phyloP scores from a whole-genome alignment of 2,329 filamentous ascomycete genomes.

The Hypoxylon sp. region DNA sequence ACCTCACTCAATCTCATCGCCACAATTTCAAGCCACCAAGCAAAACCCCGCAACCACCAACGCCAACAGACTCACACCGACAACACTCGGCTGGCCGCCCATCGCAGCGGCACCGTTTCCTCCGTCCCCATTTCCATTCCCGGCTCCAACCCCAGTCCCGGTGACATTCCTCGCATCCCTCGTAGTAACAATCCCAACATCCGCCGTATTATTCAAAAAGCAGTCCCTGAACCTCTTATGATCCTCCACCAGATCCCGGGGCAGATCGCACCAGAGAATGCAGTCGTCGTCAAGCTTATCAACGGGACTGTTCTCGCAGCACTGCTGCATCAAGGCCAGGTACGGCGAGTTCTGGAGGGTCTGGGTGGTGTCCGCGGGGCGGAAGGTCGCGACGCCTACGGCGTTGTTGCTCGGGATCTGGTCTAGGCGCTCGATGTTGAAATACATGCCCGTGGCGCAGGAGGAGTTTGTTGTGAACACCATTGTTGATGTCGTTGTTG shows the following conservation, averaged over 20 bases:
- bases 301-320: not conserved
- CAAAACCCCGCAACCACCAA: constrained; percentile 8
- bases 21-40: not conserved
- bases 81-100: not conserved
- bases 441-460: not conserved
- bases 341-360: not conserved
- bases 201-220: not conserved
- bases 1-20: not conserved
- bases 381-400: not conserved
- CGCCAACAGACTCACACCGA: not conserved
- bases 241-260: constrained; percentile 1
- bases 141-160: not conserved
- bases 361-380: not conserved
- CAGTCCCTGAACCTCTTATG: not conserved
- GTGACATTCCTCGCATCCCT: constrained; percentile 2
- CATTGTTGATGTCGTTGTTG: not conserved
- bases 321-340: constrained; percentile 2
- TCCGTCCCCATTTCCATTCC: constrained; percentile 1
- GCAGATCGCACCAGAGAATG: constrained; percentile 6
- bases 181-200: not conserved
- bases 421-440: constrained; percentile 1
- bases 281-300: not conserved
- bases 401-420: constrained; percentile 1
- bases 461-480: constrained; percentile 1
- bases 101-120: not conserved